Base-by-base conservation (phyloP, 352 stramenopile genomes). In the Plasmopara muralis region DNA sequence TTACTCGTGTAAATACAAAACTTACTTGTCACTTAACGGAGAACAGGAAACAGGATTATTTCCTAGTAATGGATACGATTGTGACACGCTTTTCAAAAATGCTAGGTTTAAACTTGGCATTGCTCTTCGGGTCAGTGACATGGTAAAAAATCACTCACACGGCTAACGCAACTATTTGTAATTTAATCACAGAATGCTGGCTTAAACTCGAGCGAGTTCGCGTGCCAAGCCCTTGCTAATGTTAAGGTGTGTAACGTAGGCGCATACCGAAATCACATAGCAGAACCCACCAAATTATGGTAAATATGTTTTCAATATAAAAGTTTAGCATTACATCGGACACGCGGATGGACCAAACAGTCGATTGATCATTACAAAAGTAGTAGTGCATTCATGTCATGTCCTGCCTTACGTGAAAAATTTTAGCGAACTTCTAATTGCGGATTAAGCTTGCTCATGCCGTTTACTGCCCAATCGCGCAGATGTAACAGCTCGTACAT, bases 41-140 rank as follows among this genome's bases (percentile, higher is more conserved):
- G 31, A n/a, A 43, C 50, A 89, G 78, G 80, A 91, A 53, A 71
- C 74, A 8, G 77, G 77, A 3, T 41, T 91, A 4, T 89, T 89
- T 42, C 80, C 77, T 2, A 73, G 68, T 1, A 74, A 91, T 20
- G 80, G 80, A 10, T 91, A 91, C 44, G 80, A 89, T 57, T 82
- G 64, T 37, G 72, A 85, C 16, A 88, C 64, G 35, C 70, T 91
- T 1, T 91, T 91, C 62, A 85, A 84, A 55, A 87, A 89, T 30
- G 80, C 80, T n/a, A 70, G 77, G 5, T 91, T 91, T 53, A 86
- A 87, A 47, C 69, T 91, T 12, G 80, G 80, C 0, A 62, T 91
- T 10, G 80, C 80, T 18, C 66, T 91, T 9, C 77, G 77, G 31
- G 74, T 85, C 59, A 9, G 62, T 35, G 31, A 35, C 10, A 12